Base-by-base conservation (phyloP, 768 basidiomycete genomes). In the Lentinula sp. region DNA sequence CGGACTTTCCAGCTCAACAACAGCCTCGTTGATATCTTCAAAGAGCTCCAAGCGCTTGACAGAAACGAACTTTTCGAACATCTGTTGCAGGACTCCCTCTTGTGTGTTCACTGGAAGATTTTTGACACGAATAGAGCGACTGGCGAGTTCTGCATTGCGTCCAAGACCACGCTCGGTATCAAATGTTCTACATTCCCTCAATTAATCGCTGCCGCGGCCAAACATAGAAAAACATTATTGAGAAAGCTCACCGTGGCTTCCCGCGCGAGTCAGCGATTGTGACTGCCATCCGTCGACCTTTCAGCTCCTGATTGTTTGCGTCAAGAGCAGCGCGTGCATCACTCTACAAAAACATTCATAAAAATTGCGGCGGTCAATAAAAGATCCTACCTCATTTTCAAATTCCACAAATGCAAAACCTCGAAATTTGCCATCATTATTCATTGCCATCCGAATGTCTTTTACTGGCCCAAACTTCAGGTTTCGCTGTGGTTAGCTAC, bases 371-470 rank as follows among this genome's bases (percentile, higher is more conserved):
- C n/a, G 37, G 28, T 49, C 39, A 43, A 23, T 20, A 20, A 18
- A 43, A 43, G 7, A 48, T 67, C 80, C 50, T 62, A 93, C 95
- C 77, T 91, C 87, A 18, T 85, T 79, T 62, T 90, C 88, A 68
- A 91, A 98, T 69, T 98, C 95, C 36, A 98, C 78, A 67, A 98
- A 98, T 0, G 91, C 95, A 68, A 92, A 95, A 0, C 97, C 95
- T 70, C 86, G 94, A 35, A 80, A 80, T 53, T 82, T 77, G 0
- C 87, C 87, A 48, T 83, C 81, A 37, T 88, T 82, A 61, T 94
- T 92, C 56, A 82, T 74, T 1, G 85, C 85, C 69, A 98, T 79
- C 59, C 94, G 85, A 43, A 98, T 80, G 20, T 90, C 88, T 70
- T 91, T 93, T 65, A 98, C 71, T 3, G 76, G 67, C 2, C 96